These are phyloP conservation scores for Candida succiphila DNA, from an alignment of 805 yeast genomes.

Conservation along the genomic window DNA sequence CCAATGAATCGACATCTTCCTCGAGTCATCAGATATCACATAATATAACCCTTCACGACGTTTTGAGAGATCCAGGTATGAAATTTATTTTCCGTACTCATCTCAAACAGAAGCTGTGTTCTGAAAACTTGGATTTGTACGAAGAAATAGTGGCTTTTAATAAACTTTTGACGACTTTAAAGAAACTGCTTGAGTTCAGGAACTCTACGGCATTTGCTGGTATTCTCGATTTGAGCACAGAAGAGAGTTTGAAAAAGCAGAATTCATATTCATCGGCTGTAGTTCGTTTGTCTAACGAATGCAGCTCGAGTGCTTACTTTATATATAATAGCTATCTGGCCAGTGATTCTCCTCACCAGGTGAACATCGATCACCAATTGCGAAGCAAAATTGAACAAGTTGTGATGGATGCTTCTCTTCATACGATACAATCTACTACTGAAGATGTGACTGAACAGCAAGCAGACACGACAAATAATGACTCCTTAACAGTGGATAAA, in stretches of 20 bases:
- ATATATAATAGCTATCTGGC: slow-evolving; percentile 60
- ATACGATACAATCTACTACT: too few species aligned
- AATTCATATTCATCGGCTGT: slow-evolving; percentile 30
- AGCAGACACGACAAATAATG: too few species aligned
- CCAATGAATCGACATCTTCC: not conserved
- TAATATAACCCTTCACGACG: slow-evolving; percentile 23
- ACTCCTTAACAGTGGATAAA: too few species aligned
- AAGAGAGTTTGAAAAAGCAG: not conserved
- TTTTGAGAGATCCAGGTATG: slow-evolving; percentile 68
- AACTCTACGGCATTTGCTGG: too few species aligned
- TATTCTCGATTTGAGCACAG: too few species aligned
- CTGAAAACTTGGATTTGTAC: slow-evolving; percentile 70
- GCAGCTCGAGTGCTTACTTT: slow-evolving; percentile 51
- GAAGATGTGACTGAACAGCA: too few species aligned
- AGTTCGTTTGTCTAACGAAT: slow-evolving; percentile 35
- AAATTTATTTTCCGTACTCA: slow-evolving; percentile 59
- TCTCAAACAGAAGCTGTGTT: slow-evolving; percentile 52
- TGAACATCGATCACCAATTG: slow-evolving; percentile 54
- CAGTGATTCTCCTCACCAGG: slow-evolving; percentile 54
- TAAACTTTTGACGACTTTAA: slow-evolving; percentile 33
- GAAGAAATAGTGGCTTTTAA: slow-evolving; percentile 45
- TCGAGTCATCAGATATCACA: not conserved
- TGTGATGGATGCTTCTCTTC: slow-evolving; percentile 7
- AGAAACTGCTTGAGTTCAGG: slow-evolving; percentile 26
- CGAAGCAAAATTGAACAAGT: slow-evolving; percentile 18